phyloP scores from a whole-genome alignment of 139 green algal genomes.

The Closterium sp. region DNA sequence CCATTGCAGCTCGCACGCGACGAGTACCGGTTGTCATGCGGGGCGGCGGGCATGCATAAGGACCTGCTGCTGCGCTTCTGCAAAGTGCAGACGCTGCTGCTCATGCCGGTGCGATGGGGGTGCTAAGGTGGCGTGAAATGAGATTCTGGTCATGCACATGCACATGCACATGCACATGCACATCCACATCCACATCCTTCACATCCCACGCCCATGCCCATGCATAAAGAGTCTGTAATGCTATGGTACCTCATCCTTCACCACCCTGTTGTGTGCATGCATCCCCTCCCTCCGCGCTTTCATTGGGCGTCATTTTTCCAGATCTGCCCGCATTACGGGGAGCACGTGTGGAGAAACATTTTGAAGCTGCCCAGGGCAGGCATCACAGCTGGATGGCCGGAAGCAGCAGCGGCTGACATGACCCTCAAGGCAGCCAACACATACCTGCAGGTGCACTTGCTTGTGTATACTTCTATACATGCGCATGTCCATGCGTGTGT shows the following conservation, averaged over 20 bases:
- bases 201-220: not conserved
- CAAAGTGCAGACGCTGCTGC: slow-evolving; percentile 73
- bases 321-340: slow-evolving; percentile 80
- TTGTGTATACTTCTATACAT: not conserved
- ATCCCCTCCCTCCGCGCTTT: too few relatives aligned
- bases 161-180: too few relatives aligned
- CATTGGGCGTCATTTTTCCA: not conserved
- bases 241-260: too few relatives aligned
- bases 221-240: too few relatives aligned
- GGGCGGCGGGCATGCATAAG: slow-evolving; percentile 74
- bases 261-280: too few relatives aligned
- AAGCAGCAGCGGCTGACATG: slow-evolving; percentile 64
- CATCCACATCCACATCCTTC: too few relatives aligned
- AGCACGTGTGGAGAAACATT: slow-evolving; percentile 87
- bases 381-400: slow-evolving; percentile 82
- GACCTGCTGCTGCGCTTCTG: slow-evolving; percentile 76
- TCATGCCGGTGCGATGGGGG: slow-evolving; percentile 76
- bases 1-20: slow-evolving; percentile 61
- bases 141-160: not conserved
- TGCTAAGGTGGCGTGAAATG: not conserved
- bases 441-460: slow-evolving; percentile 53
- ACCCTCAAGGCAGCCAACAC: slow-evolving; percentile 64
- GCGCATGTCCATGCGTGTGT: not conserved
- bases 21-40: slow-evolving; percentile 81
- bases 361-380: slow-evolving; percentile 65